Base-by-base conservation (phyloP, 352 stramenopile genomes). In the Globisporangium rhizosaccharum region DNA sequence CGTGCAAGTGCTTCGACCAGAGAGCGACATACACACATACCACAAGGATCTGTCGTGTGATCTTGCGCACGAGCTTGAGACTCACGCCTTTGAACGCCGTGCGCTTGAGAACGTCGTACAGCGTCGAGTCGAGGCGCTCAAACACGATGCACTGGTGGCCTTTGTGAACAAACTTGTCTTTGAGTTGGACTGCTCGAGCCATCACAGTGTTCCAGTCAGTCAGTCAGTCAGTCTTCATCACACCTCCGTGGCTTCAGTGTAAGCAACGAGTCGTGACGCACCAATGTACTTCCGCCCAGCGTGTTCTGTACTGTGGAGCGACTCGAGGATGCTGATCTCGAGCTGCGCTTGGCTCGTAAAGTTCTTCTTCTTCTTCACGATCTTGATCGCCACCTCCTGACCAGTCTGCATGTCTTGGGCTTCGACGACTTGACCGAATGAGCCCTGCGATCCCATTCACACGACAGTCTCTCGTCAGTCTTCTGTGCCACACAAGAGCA, bases 101-200 rank as follows among this genome's bases (percentile, higher is more conserved):
- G 64, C 97, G 97, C 51, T 94, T 90, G 0, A 99, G 69, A 1
- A 99, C 73, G 69, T 99, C 96, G 63, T 99, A 99, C 9, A 99
- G 79, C 68, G 99, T 99, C 3, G 94, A 80, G 49, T 94, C 96
- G 3, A 99, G 76, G 14, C 88, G 70, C 72, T 99, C 96, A 71
- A 99, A 99, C 36, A 99, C 95, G n/a, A 99, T 67, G 70, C 96
- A 99, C 81, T 98, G 90, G 74, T 99, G 97, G 47, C 91, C 93
- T 39, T 97, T 79, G 71, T 98, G 96, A 67, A 98, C 91, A 72
- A 99, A 99, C 25, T 88, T 73, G 55, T 98, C 88, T 7, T 94
- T 72, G 41, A 99, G 62, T 56, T 92, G 94, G 25, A 99, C 83
- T 94, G 61, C 33, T 57, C 9, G 36, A 20, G 25, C 0, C 42